Evolutionary conservation across 2,329 filamentous ascomycete species (phyloP), one percentile per base, ranked within the genome.

Genomic region (Fusarium redolens): DNA sequence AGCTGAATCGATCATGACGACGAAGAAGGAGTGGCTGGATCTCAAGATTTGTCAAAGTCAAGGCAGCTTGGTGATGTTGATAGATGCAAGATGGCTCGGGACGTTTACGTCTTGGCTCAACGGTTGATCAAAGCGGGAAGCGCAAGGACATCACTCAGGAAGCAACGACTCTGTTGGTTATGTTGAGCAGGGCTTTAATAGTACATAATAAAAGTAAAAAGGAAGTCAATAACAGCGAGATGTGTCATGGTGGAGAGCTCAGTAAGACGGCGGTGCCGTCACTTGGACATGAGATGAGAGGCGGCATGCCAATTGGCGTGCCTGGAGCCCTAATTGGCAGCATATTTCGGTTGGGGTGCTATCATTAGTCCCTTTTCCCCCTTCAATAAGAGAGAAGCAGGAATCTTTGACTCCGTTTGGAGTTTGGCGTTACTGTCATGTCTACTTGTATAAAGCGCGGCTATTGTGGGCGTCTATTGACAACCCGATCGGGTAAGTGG

Each of bases 401-500:
- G 47, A 54, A 69, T 69, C 45, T 65, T 56, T 63, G 58, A 45
- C 44, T 51, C 59, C 60, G 57, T 62, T 69, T 61, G 50, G 61
- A 61, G 57, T 37, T 51, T 55, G 43, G 68, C 37, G 51, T 58
- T 60, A 54, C 54, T 47, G 64, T 64, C 45, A 58, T 52, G 62
- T 44, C 38, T 47, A 47, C 30, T 55, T 66, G 52, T 73, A 73
- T 73, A 71, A 45, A 58, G 41, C 55, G 54, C 73, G 69, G 75
- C 60, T 80, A 80, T 81, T 81, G 75, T 80, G 61, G 69, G 65
- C 66, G 65, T 78, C 78, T 82, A 82, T 82, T 82, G 78, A 81
- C 47, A 65, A 38, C 74, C 80, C 79, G 69, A 82, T 80, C 67
- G 66, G 80, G 78, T 56, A 71, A 72, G 66, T 61, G 40, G 44